A percentile compares a stretch with the other conserved stretches of the same genome.
Conservation (phyloP, 2,329 filamentous ascomycete genomes). For the Cladosporium velox region DNA sequence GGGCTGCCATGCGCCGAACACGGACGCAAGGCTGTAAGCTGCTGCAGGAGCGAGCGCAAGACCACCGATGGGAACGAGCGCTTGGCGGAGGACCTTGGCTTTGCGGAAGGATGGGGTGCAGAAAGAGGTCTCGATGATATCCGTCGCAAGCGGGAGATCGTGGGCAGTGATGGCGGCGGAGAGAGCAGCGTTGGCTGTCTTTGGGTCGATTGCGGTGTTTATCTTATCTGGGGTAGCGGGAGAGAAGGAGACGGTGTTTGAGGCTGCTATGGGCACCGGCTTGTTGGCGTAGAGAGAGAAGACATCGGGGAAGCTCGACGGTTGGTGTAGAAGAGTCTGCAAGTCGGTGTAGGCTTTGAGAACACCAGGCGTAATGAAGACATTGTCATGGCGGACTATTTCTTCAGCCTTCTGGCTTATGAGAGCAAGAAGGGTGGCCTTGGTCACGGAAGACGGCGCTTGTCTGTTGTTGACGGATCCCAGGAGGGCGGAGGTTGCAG, state of each 20-base stretch:
- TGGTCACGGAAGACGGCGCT: constrained; percentile 37
- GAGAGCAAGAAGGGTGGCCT: constrained; percentile 41
- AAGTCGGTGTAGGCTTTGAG: constrained; percentile 75
- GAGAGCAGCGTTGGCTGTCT: constrained; percentile 72
- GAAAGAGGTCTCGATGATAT: constrained; percentile 71
- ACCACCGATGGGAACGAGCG: constrained; percentile 60
- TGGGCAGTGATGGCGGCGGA: constrained; percentile 76
- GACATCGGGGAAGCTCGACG: constrained; percentile 75
- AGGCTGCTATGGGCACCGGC: constrained; percentile 64
- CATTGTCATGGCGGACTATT: constrained; percentile 70
- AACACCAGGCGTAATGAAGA: constrained; percentile 75
- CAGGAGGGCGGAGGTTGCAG: constrained; percentile 58
- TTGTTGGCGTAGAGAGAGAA: constrained; percentile 85
- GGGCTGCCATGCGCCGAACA: constrained; percentile 66
- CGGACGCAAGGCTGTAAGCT: constrained; percentile 69
- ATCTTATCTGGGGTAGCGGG: constrained; percentile 65
- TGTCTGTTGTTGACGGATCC: constrained; percentile 45
- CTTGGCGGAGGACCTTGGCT: constrained; percentile 66
- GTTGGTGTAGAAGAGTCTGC: constrained; percentile 70
- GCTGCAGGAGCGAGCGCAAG: constrained; percentile 63
- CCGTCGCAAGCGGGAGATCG: constrained; percentile 75
- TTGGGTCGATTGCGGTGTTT: constrained; percentile 67
- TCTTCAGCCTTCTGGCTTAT: constrained; percentile 63
- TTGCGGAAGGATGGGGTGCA: constrained; percentile 66
- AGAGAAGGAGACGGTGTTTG: constrained; percentile 54